phyloP scores from a whole-genome alignment of 1,139 yeast genomes.

The Pichia terricola region DNA sequence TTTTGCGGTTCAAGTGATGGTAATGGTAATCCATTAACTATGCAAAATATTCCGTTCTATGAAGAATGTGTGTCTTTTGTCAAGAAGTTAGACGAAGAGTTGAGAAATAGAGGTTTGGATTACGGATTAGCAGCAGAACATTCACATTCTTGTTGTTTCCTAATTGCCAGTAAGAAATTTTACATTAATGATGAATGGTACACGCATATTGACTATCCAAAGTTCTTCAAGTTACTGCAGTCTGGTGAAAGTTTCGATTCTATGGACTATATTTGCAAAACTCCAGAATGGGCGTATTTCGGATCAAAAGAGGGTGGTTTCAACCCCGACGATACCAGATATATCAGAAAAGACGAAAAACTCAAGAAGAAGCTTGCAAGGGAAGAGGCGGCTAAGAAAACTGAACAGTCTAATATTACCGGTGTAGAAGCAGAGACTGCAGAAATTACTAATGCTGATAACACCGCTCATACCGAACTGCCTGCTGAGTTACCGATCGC shows the following conservation, averaged over 20 bases:
- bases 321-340: slow-evolving; percentile 73
- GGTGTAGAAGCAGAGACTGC: background rate
- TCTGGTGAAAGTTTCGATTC: slow-evolving; percentile 61
- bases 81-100: slow-evolving; percentile 45
- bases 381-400: slow-evolving; percentile 20
- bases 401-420: background rate
- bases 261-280: slow-evolving; percentile 68
- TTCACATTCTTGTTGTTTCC: slow-evolving; percentile 88
- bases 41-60: slow-evolving; percentile 92
- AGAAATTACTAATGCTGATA: no score
- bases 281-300: slow-evolving; percentile 89
- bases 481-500: no score
- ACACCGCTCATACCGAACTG: no score
- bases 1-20: slow-evolving; percentile 79
- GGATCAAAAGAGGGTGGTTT: slow-evolving; percentile 84
- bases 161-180: slow-evolving; percentile 71
- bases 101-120: slow-evolving; percentile 50
- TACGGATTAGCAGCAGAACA: slow-evolving; percentile 92
- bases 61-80: slow-evolving; percentile 83
- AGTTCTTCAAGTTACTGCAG: slow-evolving; percentile 61
- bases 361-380: slow-evolving; percentile 36
- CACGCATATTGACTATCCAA: slow-evolving; percentile 79
- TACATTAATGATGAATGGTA: slow-evolving; percentile 68
- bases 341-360: slow-evolving; percentile 59
- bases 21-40: slow-evolving; percentile 81